Evolutionary conservation across 192 early-diverging fungal genomes (phyloP), one percentile per base, ranked within the genome.

Genomic region (Rhizoclosmatium globosum): DNA sequence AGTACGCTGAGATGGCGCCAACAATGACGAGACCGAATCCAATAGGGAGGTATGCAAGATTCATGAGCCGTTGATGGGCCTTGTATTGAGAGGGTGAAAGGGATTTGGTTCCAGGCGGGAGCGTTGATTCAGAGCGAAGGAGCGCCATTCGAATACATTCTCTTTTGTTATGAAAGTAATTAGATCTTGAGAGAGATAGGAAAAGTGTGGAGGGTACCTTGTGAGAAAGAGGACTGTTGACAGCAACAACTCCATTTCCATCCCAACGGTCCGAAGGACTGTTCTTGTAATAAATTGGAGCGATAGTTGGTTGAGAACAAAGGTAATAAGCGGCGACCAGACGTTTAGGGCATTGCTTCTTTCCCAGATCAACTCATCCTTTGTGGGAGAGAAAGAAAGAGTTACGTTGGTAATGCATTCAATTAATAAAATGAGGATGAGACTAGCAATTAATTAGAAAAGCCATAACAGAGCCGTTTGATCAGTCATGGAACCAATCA

Each of bases 191-290:
- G 38, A 1, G 23, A 44, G 48, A 41, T 73, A 57, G 4, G 76
- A 21, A 7, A 38, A 53, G 1, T 95, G 94, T n/a, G 47, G 13
- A 57, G 41, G 44, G 4, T 21, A 74, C 41, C 98, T 85, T 1
- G 95, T 96, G 13, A 99, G 84, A 85, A 99, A 98, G 47, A 98
- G 82, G 31, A 98, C 92, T 0, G 96, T 96, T n/a, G 94, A 91
- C 7, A 94, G 87, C 17, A 97, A 80, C 15, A 99, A 88, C 83
- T 99, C 96, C 42, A 98, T 84, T 47, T 93, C 92, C 11, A 79
- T 44, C 1, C 92, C 91, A 0, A 94, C 95, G 7, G 96, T 88
- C 0, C 97, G 96, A 57, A 98, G 89, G 9, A 93, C 92, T 39
- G 89, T 81, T 13, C 92, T 87, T 9, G 92, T 87, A 7, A 93